These are phyloP conservation scores for Cladosporium sp. DNA, from an alignment of 2,329 filamentous ascomycete genomes.

Conservation along the genomic window DNA sequence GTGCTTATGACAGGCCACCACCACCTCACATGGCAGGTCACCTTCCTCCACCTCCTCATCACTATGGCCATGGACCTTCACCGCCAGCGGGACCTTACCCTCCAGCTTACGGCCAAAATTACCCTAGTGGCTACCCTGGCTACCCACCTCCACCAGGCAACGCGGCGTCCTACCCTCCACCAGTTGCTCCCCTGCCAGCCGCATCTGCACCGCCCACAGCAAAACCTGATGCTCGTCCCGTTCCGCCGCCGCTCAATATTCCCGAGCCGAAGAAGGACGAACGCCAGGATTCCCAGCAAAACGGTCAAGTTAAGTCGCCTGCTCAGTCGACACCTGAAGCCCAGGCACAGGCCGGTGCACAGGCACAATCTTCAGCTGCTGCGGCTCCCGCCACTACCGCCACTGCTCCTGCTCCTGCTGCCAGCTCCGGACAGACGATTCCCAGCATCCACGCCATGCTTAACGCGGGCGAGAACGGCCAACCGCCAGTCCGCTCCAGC, in stretches of 20 bases:
- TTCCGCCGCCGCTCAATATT: constrained; percentile 14
- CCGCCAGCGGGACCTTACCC: constrained; percentile 19
- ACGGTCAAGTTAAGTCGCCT: constrained; percentile 28
- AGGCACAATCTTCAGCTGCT: constrained; percentile 46
- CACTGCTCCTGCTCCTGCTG: constrained; percentile 20
- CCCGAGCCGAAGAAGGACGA: constrained; percentile 20
- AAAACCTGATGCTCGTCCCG: constrained; percentile 19
- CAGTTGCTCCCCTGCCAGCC: background rate
- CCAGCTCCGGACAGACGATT: constrained; percentile 42
- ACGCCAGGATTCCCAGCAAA: constrained; percentile 23
- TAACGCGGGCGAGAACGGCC: constrained; percentile 35
- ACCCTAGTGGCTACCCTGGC: background rate
- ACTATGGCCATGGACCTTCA: constrained; percentile 34
- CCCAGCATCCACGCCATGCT: constrained; percentile 56
- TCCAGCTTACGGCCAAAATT: background rate
- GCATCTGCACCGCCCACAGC: constrained; percentile 15
- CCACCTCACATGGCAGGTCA: constrained; percentile 39
- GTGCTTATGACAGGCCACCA: constrained; percentile 41
- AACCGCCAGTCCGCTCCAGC: constrained; percentile 29
- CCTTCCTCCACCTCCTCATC: constrained; percentile 41
- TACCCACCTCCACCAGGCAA: constrained; percentile 5
- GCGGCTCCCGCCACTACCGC: constrained; percentile 12
- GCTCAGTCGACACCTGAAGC: constrained; percentile 41
- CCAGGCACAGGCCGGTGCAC: constrained; percentile 43
- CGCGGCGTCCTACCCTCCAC: background rate